Percentiles rank a stretch among this genome's conserved stretches.
These are phyloP conservation scores for Geosmithia morbida DNA, from an alignment of 2,329 filamentous ascomycete genomes.

Conservation along the genomic window DNA sequence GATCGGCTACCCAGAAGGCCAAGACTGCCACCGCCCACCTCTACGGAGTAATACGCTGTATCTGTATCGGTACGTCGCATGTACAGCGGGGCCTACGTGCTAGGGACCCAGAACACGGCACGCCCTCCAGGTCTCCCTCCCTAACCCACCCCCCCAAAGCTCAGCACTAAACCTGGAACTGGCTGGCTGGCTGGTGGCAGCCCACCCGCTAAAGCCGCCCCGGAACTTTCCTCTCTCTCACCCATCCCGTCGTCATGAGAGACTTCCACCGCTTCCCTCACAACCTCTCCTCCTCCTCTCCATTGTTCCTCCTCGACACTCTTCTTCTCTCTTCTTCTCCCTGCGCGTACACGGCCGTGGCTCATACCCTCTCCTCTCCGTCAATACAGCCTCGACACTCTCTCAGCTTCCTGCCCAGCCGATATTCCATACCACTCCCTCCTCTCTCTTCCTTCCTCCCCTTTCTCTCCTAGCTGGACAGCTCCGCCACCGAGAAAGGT, in stretches of 20 bases:
- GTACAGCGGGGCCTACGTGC: too few relatives aligned
- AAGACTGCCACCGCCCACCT: too few relatives aligned
- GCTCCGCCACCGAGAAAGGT: neutral
- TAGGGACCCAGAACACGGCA: too few relatives aligned
- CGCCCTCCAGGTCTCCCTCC: too few relatives aligned
- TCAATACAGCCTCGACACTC: too few relatives aligned
- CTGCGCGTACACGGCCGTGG: neutral
- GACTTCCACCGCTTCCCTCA: neutral
- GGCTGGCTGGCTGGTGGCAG: neutral
- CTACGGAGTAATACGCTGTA: too few relatives aligned
- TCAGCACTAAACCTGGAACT: neutral
- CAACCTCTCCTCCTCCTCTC: neutral
- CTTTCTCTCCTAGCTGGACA: neutral
- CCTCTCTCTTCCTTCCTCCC: neutral
- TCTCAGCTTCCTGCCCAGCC: too few relatives aligned
- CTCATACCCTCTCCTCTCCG: too few relatives aligned
- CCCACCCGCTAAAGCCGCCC: neutral
- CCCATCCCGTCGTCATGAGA: conserved; percentile 1
- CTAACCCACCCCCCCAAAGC: too few relatives aligned
- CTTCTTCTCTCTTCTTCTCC: neutral
- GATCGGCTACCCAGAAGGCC: too few relatives aligned
- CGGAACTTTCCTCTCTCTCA: conserved; percentile 1
- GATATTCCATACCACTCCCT: neutral
- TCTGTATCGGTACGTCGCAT: too few relatives aligned
- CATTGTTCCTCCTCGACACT: neutral